Evolutionary conservation across 192 early-diverging fungal genomes (phyloP).

Genomic region (Gonapodya sp.): DNA sequence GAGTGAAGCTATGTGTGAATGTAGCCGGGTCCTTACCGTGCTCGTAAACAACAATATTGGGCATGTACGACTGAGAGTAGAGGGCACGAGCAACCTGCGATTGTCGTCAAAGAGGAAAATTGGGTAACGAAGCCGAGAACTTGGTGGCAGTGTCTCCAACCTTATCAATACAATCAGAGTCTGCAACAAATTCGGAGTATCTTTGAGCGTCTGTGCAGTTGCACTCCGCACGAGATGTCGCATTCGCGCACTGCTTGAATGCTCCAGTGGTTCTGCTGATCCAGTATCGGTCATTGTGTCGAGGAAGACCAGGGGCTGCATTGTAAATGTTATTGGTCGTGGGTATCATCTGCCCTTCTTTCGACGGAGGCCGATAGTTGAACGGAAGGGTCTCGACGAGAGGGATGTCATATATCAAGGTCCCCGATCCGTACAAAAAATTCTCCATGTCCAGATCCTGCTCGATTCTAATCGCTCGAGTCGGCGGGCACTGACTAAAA

Average conservation of each 20-base stretch:
- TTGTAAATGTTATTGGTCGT: conserved; percentile 5
- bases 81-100: not conserved
- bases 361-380: conserved; percentile 13
- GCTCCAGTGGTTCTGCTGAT: not conserved
- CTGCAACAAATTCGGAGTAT: not conserved
- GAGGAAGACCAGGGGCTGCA: not conserved
- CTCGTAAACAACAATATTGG: not conserved
- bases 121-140: too few relatives aligned
- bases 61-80: not conserved
- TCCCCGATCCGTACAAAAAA: not conserved
- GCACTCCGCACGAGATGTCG: not conserved
- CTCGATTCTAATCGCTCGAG: not conserved
- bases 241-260: not conserved
- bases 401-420: not conserved
- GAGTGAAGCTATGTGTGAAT: not conserved
- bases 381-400: not conserved
- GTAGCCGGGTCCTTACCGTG: not conserved
- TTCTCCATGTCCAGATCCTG: not conserved
- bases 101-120: not conserved
- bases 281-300: conserved; percentile 4
- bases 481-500: not conserved
- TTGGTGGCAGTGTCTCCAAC: too few relatives aligned
- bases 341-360: not conserved
- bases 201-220: conserved; percentile 6
- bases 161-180: conserved; percentile 8